Evolutionary conservation across 164 flowering plant genomes (phyloP).

Genomic region (Nymphaea colorata): DNA sequence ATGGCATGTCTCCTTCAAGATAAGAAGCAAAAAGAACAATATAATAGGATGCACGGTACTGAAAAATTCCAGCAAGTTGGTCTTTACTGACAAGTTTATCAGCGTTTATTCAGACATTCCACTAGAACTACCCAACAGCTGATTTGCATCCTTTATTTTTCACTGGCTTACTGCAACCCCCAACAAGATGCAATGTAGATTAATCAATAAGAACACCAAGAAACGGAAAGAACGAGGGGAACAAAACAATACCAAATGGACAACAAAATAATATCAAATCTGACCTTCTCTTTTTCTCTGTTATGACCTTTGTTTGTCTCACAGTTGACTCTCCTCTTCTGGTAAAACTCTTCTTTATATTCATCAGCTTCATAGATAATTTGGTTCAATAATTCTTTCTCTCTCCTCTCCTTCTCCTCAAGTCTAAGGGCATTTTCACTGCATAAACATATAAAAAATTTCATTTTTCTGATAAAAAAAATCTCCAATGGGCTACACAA

Average conservation of each 20-base stretch:
- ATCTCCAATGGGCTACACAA: background rate
- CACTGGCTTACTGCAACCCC: too few species aligned
- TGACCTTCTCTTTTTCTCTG: slow-evolving; percentile 90
- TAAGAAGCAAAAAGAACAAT: too few species aligned
- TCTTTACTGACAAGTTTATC: too few species aligned
- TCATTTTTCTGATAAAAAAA: background rate
- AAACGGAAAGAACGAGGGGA: background rate
- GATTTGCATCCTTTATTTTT: too few species aligned
- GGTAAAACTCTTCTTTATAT: slow-evolving; percentile 59
- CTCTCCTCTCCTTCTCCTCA: slow-evolving; percentile 86
- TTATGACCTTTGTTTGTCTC: slow-evolving; percentile 63
- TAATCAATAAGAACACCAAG: background rate
- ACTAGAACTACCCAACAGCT: too few species aligned
- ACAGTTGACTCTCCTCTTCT: slow-evolving; percentile 60
- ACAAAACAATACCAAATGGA: background rate
- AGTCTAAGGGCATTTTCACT: slow-evolving; percentile 79
- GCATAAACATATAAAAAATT: slow-evolving; percentile 9
- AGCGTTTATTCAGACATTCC: too few species aligned
- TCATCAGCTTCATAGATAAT: slow-evolving; percentile 87
- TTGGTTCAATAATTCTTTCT: slow-evolving; percentile 77
- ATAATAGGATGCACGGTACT: too few species aligned
- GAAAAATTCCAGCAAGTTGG: too few species aligned
- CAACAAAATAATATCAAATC: background rate
- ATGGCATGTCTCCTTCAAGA: too few species aligned
- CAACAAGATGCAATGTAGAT: too few species aligned